Evolutionary conservation across 2,329 filamentous ascomycete genomes (phyloP), one percentile per base, ranked within the genome.

Genomic region (Endoconidiophora laricicola): DNA sequence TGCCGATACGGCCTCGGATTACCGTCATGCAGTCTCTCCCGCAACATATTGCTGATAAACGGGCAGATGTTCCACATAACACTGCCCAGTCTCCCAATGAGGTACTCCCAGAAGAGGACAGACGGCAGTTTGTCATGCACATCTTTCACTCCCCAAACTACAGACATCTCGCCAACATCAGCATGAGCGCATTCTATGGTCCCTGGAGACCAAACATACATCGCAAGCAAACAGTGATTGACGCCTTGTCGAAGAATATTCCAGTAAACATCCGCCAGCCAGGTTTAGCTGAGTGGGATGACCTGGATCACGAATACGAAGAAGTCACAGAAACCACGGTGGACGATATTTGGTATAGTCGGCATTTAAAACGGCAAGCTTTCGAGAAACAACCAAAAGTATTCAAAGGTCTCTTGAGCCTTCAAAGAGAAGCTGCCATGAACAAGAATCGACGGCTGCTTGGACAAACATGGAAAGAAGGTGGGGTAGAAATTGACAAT

Each of bases 271-370:
- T 69, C 50, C 60, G 61, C 14, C 57, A 60, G 6, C 59, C 60
- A 6, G 70, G 67, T 3, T 58, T 73, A 29, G 61, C 61, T 22
- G 66, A 72, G 55, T 74, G 71, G 71, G 61, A 62, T 45, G 56
- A 56, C 7, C 57, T 58, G 20, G 58, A 58, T 6, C 56, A 58
- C 54, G 48, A 55, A 42, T 54, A 56, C 24, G 55, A 56, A 40
- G 54, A 55, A 16, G 53, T 44, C 9, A 12, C 10, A 22, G 49
- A 41, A 4, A 26, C 29, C 4, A 40, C 49, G 7, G 48, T 43
- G 9, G 44, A 38, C 41, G 42, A 26, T n/a, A 54, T 49, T 20
- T 52, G 44, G 36, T 16, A 39, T 3, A 16, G 16, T 23, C 44
- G 37, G 20, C 33, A 48, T 33, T 40, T 20, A 36, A 42, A 48